A percentile compares a stretch with the other conserved stretches of the same genome.
phyloP scores from a whole-genome alignment of 179 eudicot species.

The Pouteria campechiana region DNA sequence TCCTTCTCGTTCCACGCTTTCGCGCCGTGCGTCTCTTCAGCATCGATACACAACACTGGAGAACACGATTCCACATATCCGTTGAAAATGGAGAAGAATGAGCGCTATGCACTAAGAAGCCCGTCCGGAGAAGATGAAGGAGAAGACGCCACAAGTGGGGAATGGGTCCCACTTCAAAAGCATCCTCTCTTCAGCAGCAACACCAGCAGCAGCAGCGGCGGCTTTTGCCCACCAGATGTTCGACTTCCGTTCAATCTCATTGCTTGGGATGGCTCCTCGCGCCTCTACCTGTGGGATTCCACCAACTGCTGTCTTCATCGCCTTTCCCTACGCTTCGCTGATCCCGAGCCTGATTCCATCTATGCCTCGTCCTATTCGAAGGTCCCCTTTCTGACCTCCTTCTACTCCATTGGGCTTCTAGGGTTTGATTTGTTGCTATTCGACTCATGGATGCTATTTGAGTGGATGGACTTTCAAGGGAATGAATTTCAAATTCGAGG shows the following conservation, averaged over 20 bases:
- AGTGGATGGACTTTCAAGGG: neutral
- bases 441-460: too few relatives aligned
- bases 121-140: too few relatives aligned
- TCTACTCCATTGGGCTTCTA: neutral
- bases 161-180: constrained; percentile 73
- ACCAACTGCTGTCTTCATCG: constrained; percentile 37
- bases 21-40: too few relatives aligned
- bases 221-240: neutral
- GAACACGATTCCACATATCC: too few relatives aligned
- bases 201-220: neutral
- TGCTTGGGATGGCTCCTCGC: constrained; percentile 87
- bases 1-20: too few relatives aligned
- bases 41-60: too few relatives aligned
- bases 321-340: constrained; percentile 56
- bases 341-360: constrained; percentile 50
- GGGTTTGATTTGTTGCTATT: too few relatives aligned
- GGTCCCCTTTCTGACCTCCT: constrained; percentile 18
- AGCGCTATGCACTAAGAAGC: too few relatives aligned
- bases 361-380: constrained; percentile 71
- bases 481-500: too few relatives aligned
- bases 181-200: constrained; percentile 57
- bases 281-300: constrained; percentile 73
- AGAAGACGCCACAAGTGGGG: too few relatives aligned
- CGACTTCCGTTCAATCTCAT: constrained; percentile 28
- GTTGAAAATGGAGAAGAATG: too few relatives aligned